Conservation (phyloP, 495 filamentous ascomycete genomes). For the Chaetomium cochliodes region DNA sequence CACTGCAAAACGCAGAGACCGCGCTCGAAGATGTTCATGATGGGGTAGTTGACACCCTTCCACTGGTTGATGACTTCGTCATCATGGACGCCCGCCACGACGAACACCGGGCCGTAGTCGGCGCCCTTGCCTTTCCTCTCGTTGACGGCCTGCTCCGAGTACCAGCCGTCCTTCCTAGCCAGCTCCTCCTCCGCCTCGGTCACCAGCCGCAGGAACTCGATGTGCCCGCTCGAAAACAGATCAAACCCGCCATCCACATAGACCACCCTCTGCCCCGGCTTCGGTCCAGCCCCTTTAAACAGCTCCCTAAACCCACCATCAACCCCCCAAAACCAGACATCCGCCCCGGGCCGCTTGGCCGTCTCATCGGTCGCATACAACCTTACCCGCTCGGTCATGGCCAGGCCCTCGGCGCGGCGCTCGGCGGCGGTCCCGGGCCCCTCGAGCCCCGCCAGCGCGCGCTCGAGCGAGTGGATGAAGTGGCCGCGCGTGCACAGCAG, state of each 20-base stretch:
- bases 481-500: constrained; percentile 86
- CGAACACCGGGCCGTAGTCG: constrained; percentile 77
- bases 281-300: constrained; percentile 63
- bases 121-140: constrained; percentile 62
- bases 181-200: constrained; percentile 65
- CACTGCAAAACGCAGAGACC: constrained; percentile 95
- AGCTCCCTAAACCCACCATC: constrained; percentile 59
- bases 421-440: constrained; percentile 68
- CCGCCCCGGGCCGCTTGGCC: constrained; percentile 66
- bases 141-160: constrained; percentile 57
- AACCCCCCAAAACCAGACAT: constrained; percentile 75
- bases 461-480: constrained; percentile 74
- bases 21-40: constrained; percentile 98
- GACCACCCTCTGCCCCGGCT: constrained; percentile 77
- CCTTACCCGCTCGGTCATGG: constrained; percentile 66
- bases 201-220: constrained; percentile 84
- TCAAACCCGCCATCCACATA: constrained; percentile 98
- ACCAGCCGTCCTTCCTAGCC: constrained; percentile 69
- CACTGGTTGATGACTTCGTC: constrained; percentile 90
- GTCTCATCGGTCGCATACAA: constrained; percentile 86
- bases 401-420: constrained; percentile 55
- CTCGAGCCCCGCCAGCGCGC: constrained; percentile 66
- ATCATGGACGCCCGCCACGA: constrained; percentile 90
- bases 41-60: constrained; percentile 97
- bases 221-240: constrained; percentile 94